Conservation (phyloP, 345 rosid genomes). For the Theobroma cacao region DNA sequence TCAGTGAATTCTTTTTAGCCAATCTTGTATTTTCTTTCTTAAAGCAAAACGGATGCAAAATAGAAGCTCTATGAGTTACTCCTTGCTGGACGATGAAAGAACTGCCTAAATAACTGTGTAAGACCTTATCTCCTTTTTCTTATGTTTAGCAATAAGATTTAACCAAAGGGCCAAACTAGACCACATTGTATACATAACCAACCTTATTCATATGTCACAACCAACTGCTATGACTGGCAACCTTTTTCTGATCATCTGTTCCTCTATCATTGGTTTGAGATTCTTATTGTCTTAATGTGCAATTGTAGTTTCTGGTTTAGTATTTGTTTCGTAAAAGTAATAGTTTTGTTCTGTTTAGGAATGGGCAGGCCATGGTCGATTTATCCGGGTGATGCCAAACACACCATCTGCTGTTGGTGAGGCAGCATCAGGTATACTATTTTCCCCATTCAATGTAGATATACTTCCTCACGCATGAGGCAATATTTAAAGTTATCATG, state of each 20-base stretch:
- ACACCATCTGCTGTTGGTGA: conserved; percentile 88
- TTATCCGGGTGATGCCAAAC: conserved; percentile 89
- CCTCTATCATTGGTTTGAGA: background rate
- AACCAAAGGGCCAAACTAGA: background rate
- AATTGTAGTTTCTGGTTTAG: background rate
- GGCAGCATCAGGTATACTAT: conserved; percentile 67
- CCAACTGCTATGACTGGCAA: background rate
- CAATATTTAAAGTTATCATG: background rate
- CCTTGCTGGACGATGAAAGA: background rate
- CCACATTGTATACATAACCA: background rate
- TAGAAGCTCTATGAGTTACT: background rate
- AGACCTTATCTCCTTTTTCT: background rate
- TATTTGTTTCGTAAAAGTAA: background rate
- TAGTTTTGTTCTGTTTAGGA: conserved; percentile 37
- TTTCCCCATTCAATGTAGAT: background rate
- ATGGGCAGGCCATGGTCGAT: conserved; percentile 81
- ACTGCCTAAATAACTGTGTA: background rate
- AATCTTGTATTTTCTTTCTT: background rate
- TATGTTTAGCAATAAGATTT: background rate
- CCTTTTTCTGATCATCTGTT: background rate
- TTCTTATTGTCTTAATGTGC: background rate
- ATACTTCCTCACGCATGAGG: background rate
- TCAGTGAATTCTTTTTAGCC: background rate
- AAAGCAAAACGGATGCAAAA: background rate
- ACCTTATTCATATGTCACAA: too few species aligned